Evolutionary conservation across 2,329 filamentous ascomycete species (phyloP).

Genomic region (Fusarium mundagurra): DNA sequence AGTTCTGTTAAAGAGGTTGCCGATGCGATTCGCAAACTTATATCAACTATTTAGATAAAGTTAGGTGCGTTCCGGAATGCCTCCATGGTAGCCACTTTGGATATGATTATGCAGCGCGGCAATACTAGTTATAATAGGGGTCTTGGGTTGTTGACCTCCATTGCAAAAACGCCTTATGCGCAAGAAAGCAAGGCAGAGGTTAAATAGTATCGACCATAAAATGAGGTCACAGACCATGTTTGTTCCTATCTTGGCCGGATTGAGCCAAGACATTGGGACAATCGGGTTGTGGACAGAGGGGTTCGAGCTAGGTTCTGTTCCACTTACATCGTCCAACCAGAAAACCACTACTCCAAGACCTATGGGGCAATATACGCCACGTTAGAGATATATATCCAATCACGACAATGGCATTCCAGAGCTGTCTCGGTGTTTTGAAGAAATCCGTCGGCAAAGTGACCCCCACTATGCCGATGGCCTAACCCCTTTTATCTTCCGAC

Average conservation of each 20-base stretch:
- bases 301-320: neutral
- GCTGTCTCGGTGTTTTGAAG: neutral
- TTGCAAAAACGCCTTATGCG: no score
- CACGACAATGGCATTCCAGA: fast-evolving
- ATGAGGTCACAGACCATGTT: no score
- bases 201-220: no score
- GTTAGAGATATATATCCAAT: fast-evolving
- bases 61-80: no score
- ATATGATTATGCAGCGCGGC: no score
- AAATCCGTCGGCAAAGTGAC: neutral
- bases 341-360: fast-evolving
- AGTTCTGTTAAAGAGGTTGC: neutral
- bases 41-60: no score
- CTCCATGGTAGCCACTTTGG: no score
- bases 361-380: fast-evolving
- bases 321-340: neutral
- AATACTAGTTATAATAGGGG: no score
- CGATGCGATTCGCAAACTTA: neutral
- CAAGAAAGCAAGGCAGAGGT: no score
- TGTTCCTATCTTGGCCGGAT: no score
- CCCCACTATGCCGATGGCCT: neutral
- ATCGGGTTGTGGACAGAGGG: neutral
- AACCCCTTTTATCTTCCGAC: neutral
- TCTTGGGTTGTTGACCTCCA: no score
- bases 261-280: fast-evolving